These are phyloP conservation scores for Penstemon eatonii DNA, from an alignment of 257 asterid genomes.

Conservation along the genomic window DNA sequence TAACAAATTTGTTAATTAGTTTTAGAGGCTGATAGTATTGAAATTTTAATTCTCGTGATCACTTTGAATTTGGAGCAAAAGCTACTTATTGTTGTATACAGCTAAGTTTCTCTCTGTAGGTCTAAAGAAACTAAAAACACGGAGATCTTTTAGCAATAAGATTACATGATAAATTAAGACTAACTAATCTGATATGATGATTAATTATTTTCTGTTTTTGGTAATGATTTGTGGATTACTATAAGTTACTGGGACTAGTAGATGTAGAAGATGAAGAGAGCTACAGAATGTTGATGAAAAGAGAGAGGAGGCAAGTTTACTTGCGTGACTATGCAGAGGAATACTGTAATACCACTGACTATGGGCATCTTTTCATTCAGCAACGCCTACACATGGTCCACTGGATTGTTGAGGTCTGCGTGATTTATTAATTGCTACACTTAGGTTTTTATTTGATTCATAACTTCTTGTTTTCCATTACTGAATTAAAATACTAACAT, in stretches of 20 bases:
- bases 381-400: constrained; percentile 87
- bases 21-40: too few relatives aligned
- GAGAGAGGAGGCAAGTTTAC: constrained; percentile 90
- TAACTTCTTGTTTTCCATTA: neutral
- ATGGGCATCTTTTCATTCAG: constrained; percentile 73
- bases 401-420: constrained; percentile 90
- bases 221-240: too few relatives aligned
- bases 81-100: too few relatives aligned
- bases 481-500: neutral
- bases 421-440: neutral
- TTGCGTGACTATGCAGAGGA: constrained; percentile 78
- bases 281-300: constrained; percentile 56
- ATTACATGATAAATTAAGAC: too few relatives aligned
- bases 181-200: too few relatives aligned
- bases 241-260: neutral
- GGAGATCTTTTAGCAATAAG: too few relatives aligned
- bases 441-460: neutral
- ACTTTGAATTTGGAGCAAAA: too few relatives aligned
- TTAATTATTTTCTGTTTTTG: too few relatives aligned
- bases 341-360: constrained; percentile 58
- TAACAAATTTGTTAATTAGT: too few relatives aligned
- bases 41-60: too few relatives aligned
- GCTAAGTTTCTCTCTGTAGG: too few relatives aligned
- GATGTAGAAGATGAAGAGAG: constrained; percentile 71
- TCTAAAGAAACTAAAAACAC: too few relatives aligned